These are phyloP conservation scores for Alternaria burnsii DNA, from an alignment of 2,329 filamentous ascomycete species.

Conservation along the genomic window DNA sequence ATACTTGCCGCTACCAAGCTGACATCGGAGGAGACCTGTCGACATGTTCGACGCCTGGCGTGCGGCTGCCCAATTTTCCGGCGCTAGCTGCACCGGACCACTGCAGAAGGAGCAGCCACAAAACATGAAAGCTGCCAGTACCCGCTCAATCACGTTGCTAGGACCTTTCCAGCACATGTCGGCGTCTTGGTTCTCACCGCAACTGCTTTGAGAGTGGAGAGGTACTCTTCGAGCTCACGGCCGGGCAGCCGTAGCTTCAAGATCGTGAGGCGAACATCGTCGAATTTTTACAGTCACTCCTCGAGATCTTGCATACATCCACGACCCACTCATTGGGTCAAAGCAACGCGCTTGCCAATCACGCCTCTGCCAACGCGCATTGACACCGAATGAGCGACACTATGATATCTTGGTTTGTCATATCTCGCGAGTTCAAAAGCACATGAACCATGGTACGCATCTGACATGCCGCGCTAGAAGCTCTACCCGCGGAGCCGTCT, in stretches of 20 bases:
- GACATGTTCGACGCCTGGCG: slow-evolving; percentile 3
- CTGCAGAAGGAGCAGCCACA: slow-evolving; percentile 7
- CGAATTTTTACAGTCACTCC: slow-evolving; percentile 2
- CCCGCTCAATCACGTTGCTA: slow-evolving; percentile 7
- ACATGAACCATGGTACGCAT: slow-evolving; percentile 5
- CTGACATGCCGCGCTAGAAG: slow-evolving; percentile 8
- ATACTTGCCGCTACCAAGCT: slow-evolving; percentile 6
- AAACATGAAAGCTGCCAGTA: slow-evolving; percentile 9
- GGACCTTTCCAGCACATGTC: slow-evolving; percentile 1
- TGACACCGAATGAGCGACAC: neutral
- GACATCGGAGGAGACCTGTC: neutral
- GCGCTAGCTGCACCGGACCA: slow-evolving; percentile 10
- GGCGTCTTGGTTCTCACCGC: slow-evolving; percentile 6
- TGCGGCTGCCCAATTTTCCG: slow-evolving; percentile 7
- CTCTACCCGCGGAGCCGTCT: neutral
- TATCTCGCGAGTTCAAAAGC: neutral
- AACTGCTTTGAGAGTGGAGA: neutral
- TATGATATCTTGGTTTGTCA: slow-evolving; percentile 3
- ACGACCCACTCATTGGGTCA: slow-evolving; percentile 8
- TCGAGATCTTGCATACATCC: slow-evolving; percentile 6
- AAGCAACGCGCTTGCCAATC: slow-evolving; percentile 1
- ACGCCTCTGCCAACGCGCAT: slow-evolving; percentile 3
- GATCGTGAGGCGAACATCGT: slow-evolving; percentile 7
- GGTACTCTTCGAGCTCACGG: neutral
- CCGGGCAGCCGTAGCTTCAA: slow-evolving; percentile 7